Evolutionary conservation across 768 basidiomycete genomes (phyloP), one percentile per base, ranked within the genome.

Genomic region (Rubroboletus satanas): DNA sequence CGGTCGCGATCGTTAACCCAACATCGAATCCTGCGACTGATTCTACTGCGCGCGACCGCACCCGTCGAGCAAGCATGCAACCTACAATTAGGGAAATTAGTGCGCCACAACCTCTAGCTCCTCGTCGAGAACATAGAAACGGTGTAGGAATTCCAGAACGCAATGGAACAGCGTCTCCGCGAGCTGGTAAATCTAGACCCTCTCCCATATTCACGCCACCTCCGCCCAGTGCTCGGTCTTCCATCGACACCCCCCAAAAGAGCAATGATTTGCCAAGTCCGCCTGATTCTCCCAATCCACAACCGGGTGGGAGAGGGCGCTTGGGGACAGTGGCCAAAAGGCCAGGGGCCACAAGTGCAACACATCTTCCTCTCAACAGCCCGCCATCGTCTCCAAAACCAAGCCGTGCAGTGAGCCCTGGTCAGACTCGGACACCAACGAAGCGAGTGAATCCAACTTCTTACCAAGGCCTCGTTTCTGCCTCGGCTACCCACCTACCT

Each of bases 401-500:
- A 62, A 61, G 73, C 57, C 62, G 73, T 66, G 57, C 71, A 37
- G 62, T 65, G 10, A 81, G 78, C 55, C 78, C 79, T 18, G 67
- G 74, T 29, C 77, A 72, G 21, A 65, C 77, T 42, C 76, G 78
- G 26, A 73, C 79, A 1, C 73, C 76, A 43, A 65, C 57, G 33
- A 70, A 70, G 49, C 74, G 77, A 46, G 70, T 74, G 14, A 76
- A 77, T 29, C 76, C 76, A 37, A 70, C 72, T 10, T 73, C 72
- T 28, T 48, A 59, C 49, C 76, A 78, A 55, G 75, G 77, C 29
- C 62, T 78, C 18, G 66, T 74, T 7, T 82, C 84, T 2, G 61
- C 76, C 6, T 83, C 84, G 4, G 68, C 79, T 3, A 77, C 82
- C 2, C 78, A 81, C 59, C 71, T 82, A 48, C 79, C 80, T n/a